phyloP scores from a whole-genome alignment of 2,329 filamentous ascomycete genomes.

The Arthrobotrys pseudoclavata region DNA sequence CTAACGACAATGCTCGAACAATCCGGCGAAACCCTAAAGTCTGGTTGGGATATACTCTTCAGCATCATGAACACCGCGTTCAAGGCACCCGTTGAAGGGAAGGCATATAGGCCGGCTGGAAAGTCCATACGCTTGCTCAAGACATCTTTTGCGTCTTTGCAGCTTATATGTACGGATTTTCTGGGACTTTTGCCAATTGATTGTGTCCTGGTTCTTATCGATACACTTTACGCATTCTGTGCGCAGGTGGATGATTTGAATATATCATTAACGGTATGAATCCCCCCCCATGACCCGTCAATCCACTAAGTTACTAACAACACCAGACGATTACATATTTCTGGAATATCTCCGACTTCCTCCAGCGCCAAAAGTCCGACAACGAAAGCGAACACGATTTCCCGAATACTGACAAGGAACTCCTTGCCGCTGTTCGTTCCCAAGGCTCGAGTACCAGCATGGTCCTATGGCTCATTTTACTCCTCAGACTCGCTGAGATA shows the following conservation, averaged over 20 bases:
- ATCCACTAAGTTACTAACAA: constrained; percentile 29
- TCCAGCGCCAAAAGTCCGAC: constrained; percentile 68
- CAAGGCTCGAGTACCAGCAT: constrained; percentile 75
- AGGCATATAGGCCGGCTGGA: constrained; percentile 39
- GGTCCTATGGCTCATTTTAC: constrained; percentile 82
- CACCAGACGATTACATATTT: constrained; percentile 88
- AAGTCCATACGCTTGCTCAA: constrained; percentile 69
- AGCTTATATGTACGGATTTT: constrained; percentile 96
- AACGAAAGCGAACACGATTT: constrained; percentile 66
- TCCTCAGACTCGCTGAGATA: constrained; percentile 78
- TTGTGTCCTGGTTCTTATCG: constrained; percentile 82
- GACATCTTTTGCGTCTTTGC: constrained; percentile 87
- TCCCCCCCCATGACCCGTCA: constrained; percentile 39
- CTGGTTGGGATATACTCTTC: constrained; percentile 88
- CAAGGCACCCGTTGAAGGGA: constrained; percentile 64
- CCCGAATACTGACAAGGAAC: constrained; percentile 71
- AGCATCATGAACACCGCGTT: constrained; percentile 88
- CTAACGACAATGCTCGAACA: constrained; percentile 87
- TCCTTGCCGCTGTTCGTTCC: constrained; percentile 73
- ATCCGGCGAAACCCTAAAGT: constrained; percentile 84
- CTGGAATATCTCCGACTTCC: constrained; percentile 92
- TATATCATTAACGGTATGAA: constrained; percentile 83
- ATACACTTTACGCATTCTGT: constrained; percentile 90
- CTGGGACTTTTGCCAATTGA: constrained; percentile 78
- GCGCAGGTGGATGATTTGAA: constrained; percentile 93